Evolutionary conservation across 352 stramenopile species (phyloP).

Genomic region (Thraustochytrium striatum): DNA sequence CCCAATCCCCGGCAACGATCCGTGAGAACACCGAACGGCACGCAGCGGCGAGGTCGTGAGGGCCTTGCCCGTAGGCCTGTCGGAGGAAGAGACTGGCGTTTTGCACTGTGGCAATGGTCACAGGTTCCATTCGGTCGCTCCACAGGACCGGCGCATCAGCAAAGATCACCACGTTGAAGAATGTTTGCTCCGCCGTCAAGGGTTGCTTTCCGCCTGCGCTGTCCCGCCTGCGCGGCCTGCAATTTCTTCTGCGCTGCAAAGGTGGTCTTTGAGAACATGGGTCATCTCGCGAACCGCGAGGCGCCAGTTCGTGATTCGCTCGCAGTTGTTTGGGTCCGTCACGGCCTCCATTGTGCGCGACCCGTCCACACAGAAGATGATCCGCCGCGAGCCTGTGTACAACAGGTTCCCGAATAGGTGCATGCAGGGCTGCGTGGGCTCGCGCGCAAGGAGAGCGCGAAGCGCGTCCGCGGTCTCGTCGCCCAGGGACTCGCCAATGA

Average conservation of each 20-base stretch:
- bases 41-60: background rate
- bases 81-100: background rate
- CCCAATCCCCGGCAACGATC: background rate
- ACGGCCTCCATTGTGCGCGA: background rate
- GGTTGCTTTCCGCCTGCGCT: background rate
- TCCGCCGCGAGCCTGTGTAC: background rate
- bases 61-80: background rate
- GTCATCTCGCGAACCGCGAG: background rate
- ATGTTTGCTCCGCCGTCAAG: background rate
- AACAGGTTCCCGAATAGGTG: background rate
- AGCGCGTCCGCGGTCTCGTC: background rate
- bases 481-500: background rate
- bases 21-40: background rate
- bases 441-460: background rate
- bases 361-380: background rate
- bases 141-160: background rate
- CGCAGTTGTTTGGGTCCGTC: background rate
- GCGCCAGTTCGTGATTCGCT: background rate
- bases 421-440: background rate
- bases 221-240: background rate
- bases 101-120: background rate
- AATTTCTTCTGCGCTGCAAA: background rate
- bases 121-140: background rate
- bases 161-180: background rate
- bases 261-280: background rate